Conservation (phyloP, 345 rosid genomes). For the Salix purpurea region DNA sequence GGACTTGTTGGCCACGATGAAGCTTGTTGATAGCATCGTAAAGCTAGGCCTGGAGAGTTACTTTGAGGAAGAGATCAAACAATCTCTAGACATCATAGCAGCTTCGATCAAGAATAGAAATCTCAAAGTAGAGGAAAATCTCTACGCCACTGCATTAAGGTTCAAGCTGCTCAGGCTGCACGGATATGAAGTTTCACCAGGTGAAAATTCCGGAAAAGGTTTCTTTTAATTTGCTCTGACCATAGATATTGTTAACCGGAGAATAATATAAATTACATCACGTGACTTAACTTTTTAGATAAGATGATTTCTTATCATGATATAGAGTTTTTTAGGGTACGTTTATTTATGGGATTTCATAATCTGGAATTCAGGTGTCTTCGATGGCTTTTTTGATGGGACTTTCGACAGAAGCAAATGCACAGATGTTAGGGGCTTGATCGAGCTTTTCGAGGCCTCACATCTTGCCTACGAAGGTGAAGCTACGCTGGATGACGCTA, state of each 20-base stretch:
- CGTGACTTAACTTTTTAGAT: accelerated
- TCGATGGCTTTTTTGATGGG: conserved; percentile 26
- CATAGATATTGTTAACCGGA: too few species aligned
- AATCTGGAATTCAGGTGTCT: conserved; percentile 24
- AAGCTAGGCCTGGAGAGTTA: conserved; percentile 36
- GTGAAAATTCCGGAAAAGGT: conserved; percentile 8
- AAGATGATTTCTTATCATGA: accelerated
- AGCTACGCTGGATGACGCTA: conserved; percentile 27
- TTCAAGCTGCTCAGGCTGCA: conserved; percentile 47
- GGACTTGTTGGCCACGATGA: conserved; percentile 24
- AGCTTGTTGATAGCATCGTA: conserved; percentile 30
- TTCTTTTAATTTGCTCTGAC: neutral
- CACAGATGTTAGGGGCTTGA: conserved; percentile 25
- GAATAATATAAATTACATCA: too few species aligned
- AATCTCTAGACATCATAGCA: conserved; percentile 19
- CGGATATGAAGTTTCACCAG: conserved; percentile 41
- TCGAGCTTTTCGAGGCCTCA: conserved; percentile 48
- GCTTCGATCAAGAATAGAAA: neutral
- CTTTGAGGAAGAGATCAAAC: conserved; percentile 33
- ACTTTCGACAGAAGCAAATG: conserved; percentile 11
- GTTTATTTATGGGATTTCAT: too few species aligned
- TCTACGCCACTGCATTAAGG: conserved; percentile 30
- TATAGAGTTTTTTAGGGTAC: too few species aligned
- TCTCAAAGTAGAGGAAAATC: conserved; percentile 10
- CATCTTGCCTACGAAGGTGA: conserved; percentile 35